Base-by-base conservation (phyloP, 176 grass and related monocot species). In the Chrysopogon serrulatus region DNA sequence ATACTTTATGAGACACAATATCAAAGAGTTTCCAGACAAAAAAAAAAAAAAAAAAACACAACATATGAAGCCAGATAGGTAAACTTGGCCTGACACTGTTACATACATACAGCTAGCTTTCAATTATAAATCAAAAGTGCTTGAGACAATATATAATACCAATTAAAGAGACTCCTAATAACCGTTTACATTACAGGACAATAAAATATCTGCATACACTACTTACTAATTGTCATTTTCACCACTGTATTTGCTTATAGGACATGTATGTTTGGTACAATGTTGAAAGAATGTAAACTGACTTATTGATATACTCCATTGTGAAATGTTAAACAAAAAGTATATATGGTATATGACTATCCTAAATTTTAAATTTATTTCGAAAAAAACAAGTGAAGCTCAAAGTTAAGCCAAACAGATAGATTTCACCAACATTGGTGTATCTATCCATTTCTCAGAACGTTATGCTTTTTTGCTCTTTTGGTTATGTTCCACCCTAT, bases 351-450 rank as follows among this genome's bases (percentile, higher is more conserved):
- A 56, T 56, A 56, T n/a, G 31, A n/a, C 35, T 60, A 71, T 71
- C 65, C 57, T 5, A 51, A 60, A 67, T 48, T 74, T 83, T 5
- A 51, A 60, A 67, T 48, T 74, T 83, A 53, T 83, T 83, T 64
- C 8, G 24, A 40, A 21, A 53, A 78, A 71, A 88, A 17, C 54
- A 72, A 9, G 45, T 78, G 42, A 83, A 79, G 54, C 13, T 82
- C 78, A 78, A 51, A 27, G 19, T 45, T 65, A 64, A 11, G 34
- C 1, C 35, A 77, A 83, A 83, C 27, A 31, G 10, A 33, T 79
- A 78, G 14, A 80, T 37, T 74, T 68, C 35, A 40, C 21, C 63
- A 60, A 35, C 4, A 51, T 68, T 63, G 47, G 3, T 63, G n/a
- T 66, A 23, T 43, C n/a, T 36, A 84, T 88, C 83, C 54, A 28